Evolutionary conservation across 306 rosid genomes (phyloP).

Genomic region (Quercus wislizeni): DNA sequence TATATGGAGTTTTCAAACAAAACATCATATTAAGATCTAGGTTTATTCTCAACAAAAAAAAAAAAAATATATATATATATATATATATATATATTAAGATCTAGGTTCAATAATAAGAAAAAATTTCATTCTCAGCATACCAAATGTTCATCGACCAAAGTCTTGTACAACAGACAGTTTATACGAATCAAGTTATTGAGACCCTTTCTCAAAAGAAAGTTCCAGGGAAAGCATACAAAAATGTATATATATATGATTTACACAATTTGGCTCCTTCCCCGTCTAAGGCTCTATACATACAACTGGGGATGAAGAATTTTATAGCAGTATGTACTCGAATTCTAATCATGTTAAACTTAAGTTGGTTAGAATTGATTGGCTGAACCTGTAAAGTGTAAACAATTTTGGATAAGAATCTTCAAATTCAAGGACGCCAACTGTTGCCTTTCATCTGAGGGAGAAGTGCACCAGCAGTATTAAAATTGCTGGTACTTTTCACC

Average conservation of each 20-base stretch:
- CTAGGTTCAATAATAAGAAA: neutral
- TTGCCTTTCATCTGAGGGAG: constrained; percentile 12
- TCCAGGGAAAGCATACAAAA: constrained; percentile 38
- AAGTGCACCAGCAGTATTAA: constrained; percentile 26
- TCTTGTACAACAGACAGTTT: constrained; percentile 14
- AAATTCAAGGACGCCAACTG: constrained; percentile 2
- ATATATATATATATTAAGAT: neutral
- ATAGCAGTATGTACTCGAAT: constrained; percentile 34
- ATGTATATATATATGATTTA: constrained; percentile 42
- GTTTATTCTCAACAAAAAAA: neutral
- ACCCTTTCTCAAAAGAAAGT: constrained; percentile 23
- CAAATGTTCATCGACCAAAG: constrained; percentile 3
- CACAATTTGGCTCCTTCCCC: constrained; percentile 48
- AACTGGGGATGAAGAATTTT: constrained; percentile 34
- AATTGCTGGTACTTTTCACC: constrained; percentile 25
- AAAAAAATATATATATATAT: no score
- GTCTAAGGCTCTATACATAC: constrained; percentile 48
- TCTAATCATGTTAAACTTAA: constrained; percentile 36
- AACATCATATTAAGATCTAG: neutral
- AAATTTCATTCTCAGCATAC: neutral
- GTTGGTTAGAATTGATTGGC: constrained; percentile 43
- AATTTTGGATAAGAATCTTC: constrained; percentile 13
- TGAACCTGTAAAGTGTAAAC: constrained; percentile 17
- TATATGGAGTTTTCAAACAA: no score
- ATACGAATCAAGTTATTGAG: constrained; percentile 17